These are phyloP conservation scores for Nissolia schottii DNA, from an alignment of 306 rosid genomes.

Conservation along the genomic window DNA sequence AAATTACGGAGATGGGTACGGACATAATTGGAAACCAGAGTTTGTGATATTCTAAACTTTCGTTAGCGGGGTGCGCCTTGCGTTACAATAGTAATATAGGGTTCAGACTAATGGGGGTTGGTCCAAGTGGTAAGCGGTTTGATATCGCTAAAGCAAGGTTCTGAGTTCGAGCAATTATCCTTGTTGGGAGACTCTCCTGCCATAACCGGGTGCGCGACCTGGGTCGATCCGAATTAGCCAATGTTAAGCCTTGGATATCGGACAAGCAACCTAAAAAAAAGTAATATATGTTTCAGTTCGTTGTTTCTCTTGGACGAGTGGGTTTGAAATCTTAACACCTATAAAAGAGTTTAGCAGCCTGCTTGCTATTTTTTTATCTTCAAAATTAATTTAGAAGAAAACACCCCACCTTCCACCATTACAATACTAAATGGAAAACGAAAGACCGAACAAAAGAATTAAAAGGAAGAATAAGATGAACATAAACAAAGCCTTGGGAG, in stretches of 20 bases:
- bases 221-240: too few species aligned
- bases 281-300: not conserved
- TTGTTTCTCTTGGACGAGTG: not conserved
- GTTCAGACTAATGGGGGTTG: too few species aligned
- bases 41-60: not conserved
- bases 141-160: too few species aligned
- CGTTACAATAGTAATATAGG: too few species aligned
- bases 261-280: too few species aligned
- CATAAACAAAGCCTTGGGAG: not conserved
- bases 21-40: not conserved
- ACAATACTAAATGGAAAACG: not conserved
- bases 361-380: not conserved
- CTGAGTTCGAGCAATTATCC: too few species aligned
- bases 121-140: too few species aligned
- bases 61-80: not conserved
- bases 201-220: too few species aligned
- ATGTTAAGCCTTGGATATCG: too few species aligned
- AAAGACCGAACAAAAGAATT: not conserved
- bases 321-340: not conserved
- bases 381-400: not conserved
- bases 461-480: too few species aligned
- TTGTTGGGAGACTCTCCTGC: too few species aligned
- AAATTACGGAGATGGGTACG: not conserved
- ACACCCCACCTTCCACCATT: slow-evolving; percentile 6
- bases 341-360: not conserved